Percentiles rank a stretch among this genome's conserved stretches.
These are phyloP conservation scores for Hymenoscyphus occultus DNA, from an alignment of 2,329 filamentous ascomycete genomes.

Conservation along the genomic window DNA sequence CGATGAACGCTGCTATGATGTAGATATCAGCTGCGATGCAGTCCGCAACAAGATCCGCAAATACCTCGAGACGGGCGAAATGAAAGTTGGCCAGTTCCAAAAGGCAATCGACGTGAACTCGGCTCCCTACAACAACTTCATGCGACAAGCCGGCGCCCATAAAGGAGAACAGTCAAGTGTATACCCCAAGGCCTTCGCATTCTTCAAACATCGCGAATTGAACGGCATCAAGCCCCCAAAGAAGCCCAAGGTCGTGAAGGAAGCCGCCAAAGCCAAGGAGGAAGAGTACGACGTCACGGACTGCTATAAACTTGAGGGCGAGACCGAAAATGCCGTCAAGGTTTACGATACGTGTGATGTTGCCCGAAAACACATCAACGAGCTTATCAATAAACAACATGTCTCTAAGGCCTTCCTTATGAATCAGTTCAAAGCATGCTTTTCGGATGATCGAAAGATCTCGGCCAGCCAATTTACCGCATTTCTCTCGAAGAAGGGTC, in stretches of 20 bases:
- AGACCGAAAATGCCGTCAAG: no score
- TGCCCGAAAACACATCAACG: no score
- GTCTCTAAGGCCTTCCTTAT: no score
- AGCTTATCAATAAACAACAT: no score
- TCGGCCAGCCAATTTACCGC: no score
- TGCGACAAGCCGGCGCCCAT: conserved; percentile 45
- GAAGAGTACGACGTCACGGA: no score
- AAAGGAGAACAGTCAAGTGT: conserved; percentile 38
- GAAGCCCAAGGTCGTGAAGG: conserved; percentile 32
- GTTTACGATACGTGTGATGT: no score
- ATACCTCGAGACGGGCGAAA: conserved; percentile 42
- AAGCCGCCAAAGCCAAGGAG: no score
- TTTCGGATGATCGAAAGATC: no score
- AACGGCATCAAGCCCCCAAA: conserved; percentile 41
- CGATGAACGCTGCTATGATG: conserved; percentile 18
- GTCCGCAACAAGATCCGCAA: conserved; percentile 42
- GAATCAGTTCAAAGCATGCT: no score
- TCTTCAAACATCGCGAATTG: conserved; percentile 52
- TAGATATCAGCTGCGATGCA: conserved; percentile 35
- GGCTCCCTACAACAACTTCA: conserved; percentile 45
- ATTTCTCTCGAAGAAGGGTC: no score
- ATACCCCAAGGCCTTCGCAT: conserved; percentile 39
- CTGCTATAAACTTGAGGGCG: no score
- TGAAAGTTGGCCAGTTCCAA: conserved; percentile 45
- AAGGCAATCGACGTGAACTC: conserved; percentile 38